Evolutionary conservation across 495 filamentous ascomycete species (phyloP), one percentile per base, ranked within the genome.

Genomic region (Cercophora sp.): DNA sequence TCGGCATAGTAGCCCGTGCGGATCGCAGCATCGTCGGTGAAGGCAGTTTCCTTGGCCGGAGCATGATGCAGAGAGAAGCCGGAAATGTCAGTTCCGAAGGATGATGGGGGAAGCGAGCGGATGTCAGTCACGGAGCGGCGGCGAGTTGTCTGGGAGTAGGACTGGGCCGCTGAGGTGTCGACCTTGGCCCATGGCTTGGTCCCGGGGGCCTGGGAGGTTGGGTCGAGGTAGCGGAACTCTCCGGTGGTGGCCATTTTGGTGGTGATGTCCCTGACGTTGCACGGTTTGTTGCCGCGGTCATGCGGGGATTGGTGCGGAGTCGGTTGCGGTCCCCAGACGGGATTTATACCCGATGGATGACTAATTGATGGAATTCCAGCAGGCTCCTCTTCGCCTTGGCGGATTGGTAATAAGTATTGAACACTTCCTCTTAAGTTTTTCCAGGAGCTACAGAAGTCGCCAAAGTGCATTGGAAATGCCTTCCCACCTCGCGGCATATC

Each of bases 1-100:
- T 93, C 88, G 11, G 84, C 80, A 77, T 94, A 96, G 73, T 95
- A 96, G 25, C 72, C 67, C 13, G 62, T 40, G 46, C 84, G 73
- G 54, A 95, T 81, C 10, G 75, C 66, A 1, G 69, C 73, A 55
- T 90, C 85, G 40, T 81, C 74, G 35, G 62, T 64, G 64, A 89
- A 94, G 65, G 76, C 73, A 19, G 66, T 63, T 57, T 83, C 80
- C 0, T 63, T 52, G 3, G 76, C 48, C 0, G 72, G 66, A n/a
- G 64, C 51, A 40, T 49, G 59, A 52, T 60, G 59, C 1, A 72
- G 58, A 0, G 70, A 66, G 57, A 77, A 77, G 16, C 73, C 73
- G 19, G 69, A 56, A 35, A 68, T 56, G 48, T 77, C 73, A 16
- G 60, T 68, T 44, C 64, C 66, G 51, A 71, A 71, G 18, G 29